Percentiles rank a stretch among this genome's conserved stretches.
phyloP scores from a whole-genome alignment of 1,284 basidiomycete species.

The Peniophora sp. region DNA sequence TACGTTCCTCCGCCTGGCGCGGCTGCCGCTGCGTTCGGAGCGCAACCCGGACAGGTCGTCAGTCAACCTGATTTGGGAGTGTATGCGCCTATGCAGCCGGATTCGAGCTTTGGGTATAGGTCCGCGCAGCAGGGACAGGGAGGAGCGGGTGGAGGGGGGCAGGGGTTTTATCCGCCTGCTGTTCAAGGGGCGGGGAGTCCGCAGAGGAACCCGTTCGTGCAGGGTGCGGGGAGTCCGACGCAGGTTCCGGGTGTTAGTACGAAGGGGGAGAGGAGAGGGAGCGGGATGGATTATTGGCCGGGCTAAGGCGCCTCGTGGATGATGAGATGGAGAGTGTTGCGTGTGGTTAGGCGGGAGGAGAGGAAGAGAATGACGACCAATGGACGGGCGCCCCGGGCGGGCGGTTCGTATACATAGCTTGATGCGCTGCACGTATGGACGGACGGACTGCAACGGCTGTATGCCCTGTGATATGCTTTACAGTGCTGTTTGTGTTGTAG shows the following conservation, averaged over 20 bases:
- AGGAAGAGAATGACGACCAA: too few relatives aligned
- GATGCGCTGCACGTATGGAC: constrained; percentile 6
- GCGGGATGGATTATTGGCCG: constrained; percentile 70
- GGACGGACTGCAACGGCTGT: background rate
- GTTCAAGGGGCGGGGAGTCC: constrained; percentile 24
- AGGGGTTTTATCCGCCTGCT: constrained; percentile 46
- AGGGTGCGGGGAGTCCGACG: constrained; percentile 6
- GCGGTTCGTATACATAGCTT: too few relatives aligned
- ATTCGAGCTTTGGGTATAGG: constrained; percentile 56
- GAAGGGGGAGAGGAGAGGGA: constrained; percentile 54
- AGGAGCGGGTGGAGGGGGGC: constrained; percentile 46
- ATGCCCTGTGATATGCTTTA: too few relatives aligned
- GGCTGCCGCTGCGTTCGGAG: background rate
- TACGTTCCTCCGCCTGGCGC: background rate
- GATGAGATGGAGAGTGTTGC: too few relatives aligned
- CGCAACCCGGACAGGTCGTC: constrained; percentile 16
- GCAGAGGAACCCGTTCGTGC: constrained; percentile 52
- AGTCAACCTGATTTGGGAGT: constrained; percentile 25
- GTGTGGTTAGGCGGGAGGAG: too few relatives aligned
- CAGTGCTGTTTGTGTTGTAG: too few relatives aligned
- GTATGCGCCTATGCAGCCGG: constrained; percentile 74
- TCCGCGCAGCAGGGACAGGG: constrained; percentile 21
- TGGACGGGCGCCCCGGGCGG: background rate
- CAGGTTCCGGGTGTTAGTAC: constrained; percentile 28
- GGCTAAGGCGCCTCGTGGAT: constrained; percentile 34